Percentiles rank a stretch among this genome's conserved stretches.
Conservation (phyloP, 352 stramenopile species). For the Aphanomyces cochlioides region DNA sequence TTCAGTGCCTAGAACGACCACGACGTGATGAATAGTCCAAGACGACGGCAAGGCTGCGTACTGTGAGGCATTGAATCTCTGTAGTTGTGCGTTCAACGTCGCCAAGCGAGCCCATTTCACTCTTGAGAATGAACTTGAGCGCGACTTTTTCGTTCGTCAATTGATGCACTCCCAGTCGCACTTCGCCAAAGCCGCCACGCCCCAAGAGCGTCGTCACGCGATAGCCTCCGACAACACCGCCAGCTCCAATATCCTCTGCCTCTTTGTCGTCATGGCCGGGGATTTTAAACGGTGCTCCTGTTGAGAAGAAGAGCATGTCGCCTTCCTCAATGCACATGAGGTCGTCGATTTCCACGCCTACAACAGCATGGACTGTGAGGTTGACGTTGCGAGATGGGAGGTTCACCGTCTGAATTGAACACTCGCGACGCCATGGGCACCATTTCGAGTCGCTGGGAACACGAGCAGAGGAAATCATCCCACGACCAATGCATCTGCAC, state of each 20-base stretch:
- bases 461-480: conserved; percentile 81
- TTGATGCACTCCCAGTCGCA: conserved; percentile 69
- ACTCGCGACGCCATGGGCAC: conserved; percentile 73
- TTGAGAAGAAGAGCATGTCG: conserved; percentile 88
- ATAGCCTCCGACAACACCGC: conserved; percentile 75
- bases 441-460: conserved; percentile 77
- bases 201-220: conserved; percentile 75
- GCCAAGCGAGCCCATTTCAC: conserved; percentile 79
- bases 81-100: conserved; percentile 84
- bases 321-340: conserved; percentile 90
- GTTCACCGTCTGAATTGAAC: conserved; percentile 73
- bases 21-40: conserved; percentile 2
- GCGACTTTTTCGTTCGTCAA: conserved; percentile 83
- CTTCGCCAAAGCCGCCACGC: conserved; percentile 76
- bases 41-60: conserved; percentile 23
- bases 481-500: conserved; percentile 83
- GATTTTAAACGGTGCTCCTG: conserved; percentile 68
- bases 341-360: conserved; percentile 79
- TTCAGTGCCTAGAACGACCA: conserved; percentile 55
- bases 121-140: conserved; percentile 88
- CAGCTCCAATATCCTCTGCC: conserved; percentile 44
- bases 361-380: not conserved
- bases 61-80: conserved; percentile 83
- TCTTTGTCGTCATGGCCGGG: conserved; percentile 48
- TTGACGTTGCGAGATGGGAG: not conserved